These are phyloP conservation scores for Solanum appendiculatum DNA, from an alignment of 257 asterid species.

Conservation along the genomic window DNA sequence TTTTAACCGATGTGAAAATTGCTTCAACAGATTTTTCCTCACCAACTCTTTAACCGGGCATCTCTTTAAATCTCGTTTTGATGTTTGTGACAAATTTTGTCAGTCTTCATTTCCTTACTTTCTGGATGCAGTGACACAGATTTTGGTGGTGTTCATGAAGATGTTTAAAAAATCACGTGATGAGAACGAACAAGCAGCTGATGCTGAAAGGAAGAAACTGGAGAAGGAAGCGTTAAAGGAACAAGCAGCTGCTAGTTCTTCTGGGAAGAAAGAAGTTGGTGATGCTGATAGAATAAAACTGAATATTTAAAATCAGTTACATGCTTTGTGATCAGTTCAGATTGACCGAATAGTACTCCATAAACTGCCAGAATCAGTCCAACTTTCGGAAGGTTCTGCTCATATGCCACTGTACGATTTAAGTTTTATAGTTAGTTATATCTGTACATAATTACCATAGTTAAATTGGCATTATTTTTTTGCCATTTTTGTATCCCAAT, in stretches of 20 bases:
- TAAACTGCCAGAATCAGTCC: neutral
- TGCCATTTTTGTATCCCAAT: neutral
- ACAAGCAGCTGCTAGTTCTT: conserved; percentile 58
- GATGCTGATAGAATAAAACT: conserved; percentile 42
- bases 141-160: conserved; percentile 71
- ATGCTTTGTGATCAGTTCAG: neutral
- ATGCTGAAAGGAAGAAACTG: conserved; percentile 82
- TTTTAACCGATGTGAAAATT: neutral
- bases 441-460: neutral
- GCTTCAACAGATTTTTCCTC: neutral
- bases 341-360: neutral
- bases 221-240: conserved; percentile 92
- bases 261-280: conserved; percentile 58
- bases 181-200: conserved; percentile 76
- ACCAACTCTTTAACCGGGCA: neutral
- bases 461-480: neutral
- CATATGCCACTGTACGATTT: neutral
- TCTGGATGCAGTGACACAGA: conserved; percentile 72
- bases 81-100: neutral
- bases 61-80: neutral
- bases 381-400: neutral
- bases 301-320: neutral
- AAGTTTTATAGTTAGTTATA: neutral
- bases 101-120: neutral
- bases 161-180: conserved; percentile 79